phyloP scores from a whole-genome alignment of 306 rosid genomes.

The Prunus dulcis region DNA sequence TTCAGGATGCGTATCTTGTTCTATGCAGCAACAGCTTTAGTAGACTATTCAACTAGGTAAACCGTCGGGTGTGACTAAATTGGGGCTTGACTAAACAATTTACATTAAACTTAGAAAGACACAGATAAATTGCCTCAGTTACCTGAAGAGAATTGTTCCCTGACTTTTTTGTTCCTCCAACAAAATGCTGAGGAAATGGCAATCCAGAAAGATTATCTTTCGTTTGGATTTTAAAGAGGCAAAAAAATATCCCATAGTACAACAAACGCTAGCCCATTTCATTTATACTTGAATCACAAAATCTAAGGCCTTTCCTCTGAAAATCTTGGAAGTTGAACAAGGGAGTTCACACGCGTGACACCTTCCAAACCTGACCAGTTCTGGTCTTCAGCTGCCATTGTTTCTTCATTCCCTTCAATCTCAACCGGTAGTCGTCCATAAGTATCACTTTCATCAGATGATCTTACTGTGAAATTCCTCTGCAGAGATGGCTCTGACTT shows the following conservation, averaged over 20 bases:
- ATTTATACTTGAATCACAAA: slow-evolving; percentile 27
- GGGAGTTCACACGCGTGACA: slow-evolving; percentile 93
- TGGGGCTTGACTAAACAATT: not conserved
- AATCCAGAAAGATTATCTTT: slow-evolving; percentile 30
- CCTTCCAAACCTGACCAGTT: slow-evolving; percentile 98
- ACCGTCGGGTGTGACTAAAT: not conserved
- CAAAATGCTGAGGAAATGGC: slow-evolving; percentile 8
- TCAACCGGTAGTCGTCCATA: slow-evolving; percentile 40
- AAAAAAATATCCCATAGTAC: slow-evolving; percentile 26
- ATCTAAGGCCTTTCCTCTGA: slow-evolving; percentile 61
- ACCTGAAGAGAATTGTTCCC: not conserved
- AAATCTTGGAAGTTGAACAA: slow-evolving; percentile 96
- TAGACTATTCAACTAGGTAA: not conserved
- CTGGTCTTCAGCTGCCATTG: slow-evolving; percentile 69
- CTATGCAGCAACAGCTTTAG: not conserved
- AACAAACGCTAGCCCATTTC: slow-evolving; percentile 26
- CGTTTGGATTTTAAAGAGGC: slow-evolving; percentile 30
- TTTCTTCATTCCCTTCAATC: slow-evolving; percentile 41
- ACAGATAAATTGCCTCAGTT: not conserved
- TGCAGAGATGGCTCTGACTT: slow-evolving; percentile 78
- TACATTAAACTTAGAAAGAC: not conserved
- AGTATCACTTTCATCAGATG: slow-evolving; percentile 67
- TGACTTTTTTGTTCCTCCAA: not conserved
- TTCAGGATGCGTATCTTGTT: not conserved
- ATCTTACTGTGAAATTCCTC: slow-evolving; percentile 77